Percentiles rank a stretch among this genome's conserved stretches.
phyloP scores from a whole-genome alignment of 495 filamentous ascomycete species.

The Paragyromitra xinjiangensis region DNA sequence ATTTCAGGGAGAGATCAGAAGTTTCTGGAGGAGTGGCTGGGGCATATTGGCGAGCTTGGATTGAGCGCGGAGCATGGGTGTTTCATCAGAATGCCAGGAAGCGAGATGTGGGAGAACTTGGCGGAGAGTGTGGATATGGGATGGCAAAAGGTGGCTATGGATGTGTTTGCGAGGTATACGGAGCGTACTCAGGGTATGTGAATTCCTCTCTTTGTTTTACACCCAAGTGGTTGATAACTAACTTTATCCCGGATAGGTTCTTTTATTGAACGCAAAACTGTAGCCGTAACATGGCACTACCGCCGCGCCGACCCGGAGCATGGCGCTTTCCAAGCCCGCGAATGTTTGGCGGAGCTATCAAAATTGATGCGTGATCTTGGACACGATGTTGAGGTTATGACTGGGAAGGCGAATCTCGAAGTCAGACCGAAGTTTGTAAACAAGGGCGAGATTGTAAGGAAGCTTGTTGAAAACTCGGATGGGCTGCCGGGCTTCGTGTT shows the following conservation, averaged over 20 bases:
- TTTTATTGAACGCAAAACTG: slow-evolving; percentile 89
- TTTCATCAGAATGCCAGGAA: slow-evolving; percentile 81
- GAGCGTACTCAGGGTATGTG: slow-evolving; percentile 77
- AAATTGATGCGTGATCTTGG: slow-evolving; percentile 71
- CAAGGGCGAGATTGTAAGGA: slow-evolving; percentile 90
- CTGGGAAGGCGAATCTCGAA: slow-evolving; percentile 93
- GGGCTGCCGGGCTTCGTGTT: slow-evolving; percentile 77
- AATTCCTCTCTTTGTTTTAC: background rate
- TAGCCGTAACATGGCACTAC: slow-evolving; percentile 97
- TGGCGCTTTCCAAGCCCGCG: slow-evolving; percentile 74
- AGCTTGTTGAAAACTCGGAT: slow-evolving; percentile 68
- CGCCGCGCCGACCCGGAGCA: slow-evolving; percentile 86
- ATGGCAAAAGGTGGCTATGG: slow-evolving; percentile 84
- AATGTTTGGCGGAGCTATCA: slow-evolving; percentile 80
- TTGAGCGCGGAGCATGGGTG: slow-evolving; percentile 95
- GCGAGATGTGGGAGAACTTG: slow-evolving; percentile 82
- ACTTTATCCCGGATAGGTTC: slow-evolving; percentile 65
- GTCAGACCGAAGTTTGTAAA: slow-evolving; percentile 96
- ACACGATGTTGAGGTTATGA: slow-evolving; percentile 93
- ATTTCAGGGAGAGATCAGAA: slow-evolving; percentile 91
- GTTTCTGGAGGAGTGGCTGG: slow-evolving; percentile 86
- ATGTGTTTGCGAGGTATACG: slow-evolving; percentile 83
- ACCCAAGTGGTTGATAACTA: background rate
- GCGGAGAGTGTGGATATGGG: slow-evolving; percentile 83
- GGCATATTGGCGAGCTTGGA: slow-evolving; percentile 82